Evolutionary conservation across 768 basidiomycete genomes (phyloP).

Genomic region (Lactarius indigo): DNA sequence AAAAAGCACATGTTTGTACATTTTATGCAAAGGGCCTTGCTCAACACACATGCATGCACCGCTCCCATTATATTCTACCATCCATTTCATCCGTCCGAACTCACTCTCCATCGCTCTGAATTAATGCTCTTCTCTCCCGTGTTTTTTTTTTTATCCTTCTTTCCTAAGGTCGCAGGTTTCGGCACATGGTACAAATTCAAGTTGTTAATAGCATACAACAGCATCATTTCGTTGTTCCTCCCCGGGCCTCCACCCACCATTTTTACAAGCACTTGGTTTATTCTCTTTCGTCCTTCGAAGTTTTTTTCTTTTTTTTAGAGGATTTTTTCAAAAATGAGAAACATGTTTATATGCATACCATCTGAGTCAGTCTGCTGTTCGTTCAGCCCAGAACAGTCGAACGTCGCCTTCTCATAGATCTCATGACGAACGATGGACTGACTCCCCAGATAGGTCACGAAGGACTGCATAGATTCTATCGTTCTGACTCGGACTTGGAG

Average conservation of each 20-base stretch:
- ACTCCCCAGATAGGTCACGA: too few species aligned
- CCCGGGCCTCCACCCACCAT: neutral
- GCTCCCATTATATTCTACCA: slow-evolving; percentile 10
- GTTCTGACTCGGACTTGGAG: too few species aligned
- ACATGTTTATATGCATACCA: neutral
- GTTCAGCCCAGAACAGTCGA: neutral
- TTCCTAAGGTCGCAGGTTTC: slow-evolving; percentile 18
- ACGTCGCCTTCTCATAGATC: neutral
- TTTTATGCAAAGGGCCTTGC: slow-evolving; percentile 18
- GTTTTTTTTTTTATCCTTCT: slow-evolving; percentile 7
- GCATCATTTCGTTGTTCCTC: neutral
- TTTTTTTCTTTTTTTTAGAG: neutral
- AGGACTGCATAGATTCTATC: too few species aligned
- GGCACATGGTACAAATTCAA: slow-evolving; percentile 5
- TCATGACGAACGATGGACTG: too few species aligned
- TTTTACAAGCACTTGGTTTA: slow-evolving; percentile 3
- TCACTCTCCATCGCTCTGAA: slow-evolving; percentile 2
- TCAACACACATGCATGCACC: slow-evolving; percentile 1
- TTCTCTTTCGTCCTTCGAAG: slow-evolving; percentile 2
- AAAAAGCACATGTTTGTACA: slow-evolving; percentile 20
- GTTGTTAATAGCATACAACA: slow-evolving; percentile 3
- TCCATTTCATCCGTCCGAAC: neutral
- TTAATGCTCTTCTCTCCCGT: slow-evolving; percentile 2
- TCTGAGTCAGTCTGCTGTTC: neutral
- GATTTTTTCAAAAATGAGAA: neutral